phyloP scores from a whole-genome alignment of 2,329 filamentous ascomycete species.

The Xylaria sp. region DNA sequence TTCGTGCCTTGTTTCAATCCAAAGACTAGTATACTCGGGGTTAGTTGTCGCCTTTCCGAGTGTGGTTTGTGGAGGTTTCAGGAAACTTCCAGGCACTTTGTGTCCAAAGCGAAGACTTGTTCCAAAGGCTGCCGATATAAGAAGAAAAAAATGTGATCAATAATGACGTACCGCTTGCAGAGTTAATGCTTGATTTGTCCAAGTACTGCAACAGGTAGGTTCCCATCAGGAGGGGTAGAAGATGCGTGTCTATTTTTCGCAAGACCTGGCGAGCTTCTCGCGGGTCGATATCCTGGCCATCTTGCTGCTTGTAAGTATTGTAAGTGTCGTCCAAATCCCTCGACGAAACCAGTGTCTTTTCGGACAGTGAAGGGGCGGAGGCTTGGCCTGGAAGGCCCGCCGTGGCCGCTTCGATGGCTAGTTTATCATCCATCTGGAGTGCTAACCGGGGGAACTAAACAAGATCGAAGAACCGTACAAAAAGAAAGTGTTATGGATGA shows the following conservation, averaged over 20 bases:
- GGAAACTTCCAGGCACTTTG: background rate
- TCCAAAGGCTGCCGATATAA: background rate
- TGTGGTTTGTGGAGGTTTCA: background rate
- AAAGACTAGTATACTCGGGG: conserved; percentile 49
- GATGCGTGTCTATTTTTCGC: conserved; percentile 46
- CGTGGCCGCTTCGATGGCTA: conserved; percentile 9
- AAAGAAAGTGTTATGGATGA: background rate
- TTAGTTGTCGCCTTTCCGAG: background rate
- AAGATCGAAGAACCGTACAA: background rate
- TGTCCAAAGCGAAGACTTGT: background rate
- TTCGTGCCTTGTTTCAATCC: conserved; percentile 59
- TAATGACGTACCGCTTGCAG: conserved; percentile 51
- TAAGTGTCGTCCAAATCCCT: conserved; percentile 50
- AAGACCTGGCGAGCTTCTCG: conserved; percentile 46
- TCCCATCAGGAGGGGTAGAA: conserved; percentile 48
- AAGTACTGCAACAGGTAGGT: conserved; percentile 51
- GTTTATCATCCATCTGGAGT: conserved; percentile 37
- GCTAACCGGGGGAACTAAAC: too few relatives aligned
- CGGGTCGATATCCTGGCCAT: conserved; percentile 41
- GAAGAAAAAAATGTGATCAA: background rate
- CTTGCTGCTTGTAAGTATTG: conserved; percentile 46
- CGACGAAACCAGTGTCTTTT: conserved; percentile 39
- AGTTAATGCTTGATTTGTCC: conserved; percentile 58
- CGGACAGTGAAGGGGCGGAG: conserved; percentile 20
- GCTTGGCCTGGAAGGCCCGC: background rate